Evolutionary conservation across 129 eudicot genomes (phyloP), one percentile per base, ranked within the genome.

Genomic region (Helichrysum umbraculigerum): DNA sequence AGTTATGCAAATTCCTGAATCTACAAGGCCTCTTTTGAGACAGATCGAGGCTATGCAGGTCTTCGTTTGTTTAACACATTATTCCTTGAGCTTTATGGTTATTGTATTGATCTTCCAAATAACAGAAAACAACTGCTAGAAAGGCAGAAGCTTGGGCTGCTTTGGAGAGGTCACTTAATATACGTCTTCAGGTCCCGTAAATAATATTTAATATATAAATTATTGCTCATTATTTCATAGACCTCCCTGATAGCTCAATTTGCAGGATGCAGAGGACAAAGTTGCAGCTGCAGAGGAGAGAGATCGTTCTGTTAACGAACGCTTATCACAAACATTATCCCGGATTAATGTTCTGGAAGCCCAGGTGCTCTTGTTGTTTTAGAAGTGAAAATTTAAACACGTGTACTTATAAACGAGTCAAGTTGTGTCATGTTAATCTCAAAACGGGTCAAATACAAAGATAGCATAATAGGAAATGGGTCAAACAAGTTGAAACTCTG

Each of bases 21-120:
- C 98, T 56, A 94, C 96, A 6, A 87, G 97, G 83, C 98, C 98
- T 63, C 96, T 94, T 71, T 75, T 91, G 77, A 87, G 97, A 79
- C 98, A 94, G 79, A 94, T 94, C 65, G 96, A 89, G 85, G 90
- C 93, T 72, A 94, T 94, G 87, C 91, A 91, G 96, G 97, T 94
- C 74, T 74, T 33, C 8, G 57, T 64, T 41, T 21, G 7, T 75
- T 21, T 59, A 37, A 9, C 28, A 37, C 58, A 25, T 73, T 57
- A 63, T 57, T 7, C 20, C 25, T 80, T 73, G 62, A 66, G 30
- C 42, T 73, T 63, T 63, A 33, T 68, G 19, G 52, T 32, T 72
- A 9, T 52, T 72, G 33, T 21, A 34, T 44, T 79, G 21, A 77
- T 8, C 28, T 54, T 62, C 17, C 76, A 21, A 30, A 25, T 83